Evolutionary conservation across 2,329 filamentous ascomycete species (phyloP).

Genomic region (Ophiostoma ips): DNA sequence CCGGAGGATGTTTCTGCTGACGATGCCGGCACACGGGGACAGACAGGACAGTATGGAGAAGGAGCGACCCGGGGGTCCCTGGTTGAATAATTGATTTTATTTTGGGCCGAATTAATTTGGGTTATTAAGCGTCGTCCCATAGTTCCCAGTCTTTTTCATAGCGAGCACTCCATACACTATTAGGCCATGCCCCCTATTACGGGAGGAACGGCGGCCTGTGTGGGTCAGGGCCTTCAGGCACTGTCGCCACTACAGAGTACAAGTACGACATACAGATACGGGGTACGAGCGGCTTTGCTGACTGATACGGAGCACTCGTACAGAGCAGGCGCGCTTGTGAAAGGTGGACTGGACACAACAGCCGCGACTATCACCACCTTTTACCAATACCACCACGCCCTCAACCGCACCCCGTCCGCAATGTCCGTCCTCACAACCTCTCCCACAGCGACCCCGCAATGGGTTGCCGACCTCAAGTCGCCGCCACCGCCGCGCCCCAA

Average conservation of each 20-base stretch:
- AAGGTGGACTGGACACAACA: no score
- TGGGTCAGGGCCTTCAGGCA: background rate
- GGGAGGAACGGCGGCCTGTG: background rate
- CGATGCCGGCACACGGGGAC: background rate
- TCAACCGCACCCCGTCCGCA: background rate
- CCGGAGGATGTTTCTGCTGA: background rate
- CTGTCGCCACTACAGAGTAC: no score
- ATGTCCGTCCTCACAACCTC: constrained; percentile 18
- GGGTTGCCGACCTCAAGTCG: constrained; percentile 68
- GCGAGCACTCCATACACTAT: background rate
- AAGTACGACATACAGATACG: no score
- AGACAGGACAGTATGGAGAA: background rate
- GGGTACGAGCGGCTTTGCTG: no score
- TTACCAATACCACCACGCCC: no score
- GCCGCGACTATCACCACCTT: no score
- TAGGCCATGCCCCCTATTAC: background rate
- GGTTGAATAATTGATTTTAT: background rate
- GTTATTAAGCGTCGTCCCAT: background rate
- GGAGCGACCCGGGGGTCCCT: no score
- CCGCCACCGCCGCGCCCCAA: constrained; percentile 54
- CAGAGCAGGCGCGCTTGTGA: no score
- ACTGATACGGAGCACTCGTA: no score
- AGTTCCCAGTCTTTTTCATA: background rate
- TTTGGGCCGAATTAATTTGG: background rate
- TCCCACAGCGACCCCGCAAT: constrained; percentile 43